Conservation (phyloP, 1,139 yeast species). For the Pneumocystis jirovecii region DNA sequence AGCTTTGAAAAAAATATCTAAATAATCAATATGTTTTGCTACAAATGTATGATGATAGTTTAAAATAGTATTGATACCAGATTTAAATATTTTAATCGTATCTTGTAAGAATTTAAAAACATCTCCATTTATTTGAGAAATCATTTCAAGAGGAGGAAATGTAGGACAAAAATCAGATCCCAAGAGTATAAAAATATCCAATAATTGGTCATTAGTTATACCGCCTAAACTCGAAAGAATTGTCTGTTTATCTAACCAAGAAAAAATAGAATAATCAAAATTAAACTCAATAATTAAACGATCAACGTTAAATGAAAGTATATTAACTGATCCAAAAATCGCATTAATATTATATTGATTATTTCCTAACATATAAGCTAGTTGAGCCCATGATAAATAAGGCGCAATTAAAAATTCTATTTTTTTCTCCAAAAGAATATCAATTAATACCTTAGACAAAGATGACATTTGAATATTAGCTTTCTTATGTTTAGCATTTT, state of each 20-base stretch:
- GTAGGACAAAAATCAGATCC: slow-evolving; percentile 72
- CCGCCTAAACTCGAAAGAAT: slow-evolving; percentile 34
- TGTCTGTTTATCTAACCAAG: slow-evolving; percentile 2
- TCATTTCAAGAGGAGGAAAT: slow-evolving; percentile 34
- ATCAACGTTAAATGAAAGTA: slow-evolving; percentile 46
- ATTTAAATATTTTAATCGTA: slow-evolving; percentile 32
- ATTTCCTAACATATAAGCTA: slow-evolving; percentile 47
- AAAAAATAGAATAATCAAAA: slow-evolving; percentile 47
- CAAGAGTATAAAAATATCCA: slow-evolving; percentile 30
- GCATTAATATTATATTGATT: slow-evolving; percentile 46
- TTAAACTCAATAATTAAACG: slow-evolving; percentile 54
- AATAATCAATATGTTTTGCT: slow-evolving; percentile 26
- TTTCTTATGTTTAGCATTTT: slow-evolving; percentile 13
- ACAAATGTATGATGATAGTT: slow-evolving; percentile 31
- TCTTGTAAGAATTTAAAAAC: slow-evolving; percentile 30
- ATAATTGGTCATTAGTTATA: slow-evolving; percentile 48
- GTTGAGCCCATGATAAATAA: slow-evolving; percentile 65
- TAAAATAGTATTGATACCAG: slow-evolving; percentile 26
- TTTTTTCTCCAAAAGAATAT: slow-evolving; percentile 33
- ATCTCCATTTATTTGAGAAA: slow-evolving; percentile 24
- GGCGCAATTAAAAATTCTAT: slow-evolving; percentile 71
- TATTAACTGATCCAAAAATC: slow-evolving; percentile 65
- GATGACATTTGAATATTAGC: slow-evolving; percentile 14
- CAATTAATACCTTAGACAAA: slow-evolving; percentile 9
- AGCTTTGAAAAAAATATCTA: slow-evolving; percentile 3